Evolutionary conservation across 441 rosid genomes (phyloP).

Genomic region (Dalechampia spathulata): DNA sequence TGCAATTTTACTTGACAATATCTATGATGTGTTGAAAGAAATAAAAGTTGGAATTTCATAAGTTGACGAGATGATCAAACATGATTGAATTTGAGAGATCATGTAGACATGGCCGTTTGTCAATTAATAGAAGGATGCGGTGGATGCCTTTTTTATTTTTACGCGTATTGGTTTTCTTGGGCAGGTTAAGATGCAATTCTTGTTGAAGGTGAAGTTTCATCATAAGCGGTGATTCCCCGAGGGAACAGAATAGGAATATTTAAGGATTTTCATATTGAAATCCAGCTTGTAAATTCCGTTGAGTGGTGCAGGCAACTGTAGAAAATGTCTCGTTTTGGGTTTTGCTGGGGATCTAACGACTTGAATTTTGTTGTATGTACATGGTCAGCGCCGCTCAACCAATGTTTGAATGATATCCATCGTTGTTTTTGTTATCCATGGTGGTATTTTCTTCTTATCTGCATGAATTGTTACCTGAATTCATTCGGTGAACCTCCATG

Average conservation of each 20-base stretch:
- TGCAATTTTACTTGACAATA: background rate
- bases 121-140: background rate
- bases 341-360: constrained; percentile 32
- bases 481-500: no score
- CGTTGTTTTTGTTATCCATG: background rate
- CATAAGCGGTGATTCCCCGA: constrained; percentile 54
- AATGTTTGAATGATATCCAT: background rate
- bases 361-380: constrained; percentile 12
- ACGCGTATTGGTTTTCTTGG: constrained; percentile 14
- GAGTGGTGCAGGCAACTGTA: background rate
- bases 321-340: constrained; percentile 46
- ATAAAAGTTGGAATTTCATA: background rate
- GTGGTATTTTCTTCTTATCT: no score
- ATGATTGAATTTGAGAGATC: background rate
- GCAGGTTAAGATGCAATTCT: constrained; percentile 92
- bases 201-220: constrained; percentile 91
- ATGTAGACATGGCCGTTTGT: background rate
- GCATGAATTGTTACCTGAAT: no score
- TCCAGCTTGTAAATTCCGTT: background rate
- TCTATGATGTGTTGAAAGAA: background rate
- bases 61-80: background rate
- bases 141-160: background rate
- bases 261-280: background rate
- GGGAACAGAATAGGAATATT: background rate
- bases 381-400: background rate